A percentile compares a stretch with the other conserved stretches of the same genome.
phyloP scores from a whole-genome alignment of 805 yeast species.

The Candida railenensis region DNA sequence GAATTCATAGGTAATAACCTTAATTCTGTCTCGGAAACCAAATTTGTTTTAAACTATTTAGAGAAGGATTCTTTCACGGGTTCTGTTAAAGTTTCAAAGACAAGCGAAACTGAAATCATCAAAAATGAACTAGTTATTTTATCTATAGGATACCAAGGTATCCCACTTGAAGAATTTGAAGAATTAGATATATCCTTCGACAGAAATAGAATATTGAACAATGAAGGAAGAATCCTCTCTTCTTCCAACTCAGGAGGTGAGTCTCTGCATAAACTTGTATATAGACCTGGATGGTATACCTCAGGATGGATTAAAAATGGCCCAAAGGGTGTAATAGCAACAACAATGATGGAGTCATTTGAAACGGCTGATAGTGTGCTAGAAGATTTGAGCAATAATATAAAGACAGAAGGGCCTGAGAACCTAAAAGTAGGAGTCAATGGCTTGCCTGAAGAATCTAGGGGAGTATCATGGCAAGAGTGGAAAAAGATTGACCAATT shows the following conservation, averaged over 20 bases:
- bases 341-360: conserved; percentile 83
- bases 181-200: conserved; percentile 33
- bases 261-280: conserved; percentile 13
- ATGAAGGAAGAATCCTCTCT: conserved; percentile 32
- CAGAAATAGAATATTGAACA: conserved; percentile 28
- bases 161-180: conserved; percentile 57
- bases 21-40: conserved; percentile 40
- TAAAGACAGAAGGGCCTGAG: conserved; percentile 16
- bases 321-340: conserved; percentile 85
- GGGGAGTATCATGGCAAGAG: conserved; percentile 56
- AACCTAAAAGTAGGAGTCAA: conserved; percentile 11
- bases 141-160: conserved; percentile 81
- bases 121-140: conserved; percentile 68
- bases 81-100: conserved; percentile 32
- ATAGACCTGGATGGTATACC: conserved; percentile 58
- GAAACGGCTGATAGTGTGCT: conserved; percentile 67
- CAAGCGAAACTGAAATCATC: conserved; percentile 30
- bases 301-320: conserved; percentile 92
- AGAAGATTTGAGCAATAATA: conserved; percentile 47
- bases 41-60: conserved; percentile 49
- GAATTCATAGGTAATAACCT: conserved; percentile 44
- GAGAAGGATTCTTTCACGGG: conserved; percentile 35
- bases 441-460: conserved; percentile 11
- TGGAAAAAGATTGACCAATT: conserved; percentile 59
- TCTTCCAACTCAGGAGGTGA: conserved; percentile 10